Conservation (phyloP, 768 basidiomycete species). For the Galerina marginata region DNA sequence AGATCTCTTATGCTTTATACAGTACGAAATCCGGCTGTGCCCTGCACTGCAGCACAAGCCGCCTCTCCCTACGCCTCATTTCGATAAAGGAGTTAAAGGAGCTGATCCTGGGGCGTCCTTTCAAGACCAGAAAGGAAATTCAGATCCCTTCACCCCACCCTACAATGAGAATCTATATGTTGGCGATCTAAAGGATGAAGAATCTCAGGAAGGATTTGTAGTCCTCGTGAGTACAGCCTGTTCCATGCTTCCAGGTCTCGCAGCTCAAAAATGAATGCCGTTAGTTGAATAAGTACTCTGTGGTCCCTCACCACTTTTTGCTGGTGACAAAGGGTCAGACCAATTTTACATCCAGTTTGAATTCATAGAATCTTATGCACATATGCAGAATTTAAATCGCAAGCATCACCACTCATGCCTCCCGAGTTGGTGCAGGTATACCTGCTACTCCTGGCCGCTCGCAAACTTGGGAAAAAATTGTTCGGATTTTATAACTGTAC, state of each 20-base stretch:
- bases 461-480: constrained; percentile 58
- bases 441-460: constrained; percentile 71
- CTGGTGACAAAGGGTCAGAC: constrained; percentile 78
- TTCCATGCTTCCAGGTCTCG: background rate
- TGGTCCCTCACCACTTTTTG: constrained; percentile 87
- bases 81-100: constrained; percentile 21
- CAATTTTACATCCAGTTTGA: background rate
- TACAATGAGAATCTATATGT: constrained; percentile 79
- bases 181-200: constrained; percentile 74
- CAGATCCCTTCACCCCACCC: constrained; percentile 86
- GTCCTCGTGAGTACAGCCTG: constrained; percentile 59
- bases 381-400: constrained; percentile 69
- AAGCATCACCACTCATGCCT: constrained; percentile 81
- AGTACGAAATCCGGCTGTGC: constrained; percentile 90
- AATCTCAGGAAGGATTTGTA: constrained; percentile 61
- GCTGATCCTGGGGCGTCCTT: constrained; percentile 27
- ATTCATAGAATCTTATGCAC: background rate
- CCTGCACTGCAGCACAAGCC: constrained; percentile 86
- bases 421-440: constrained; percentile 81
- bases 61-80: constrained; percentile 48
- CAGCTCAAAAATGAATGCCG: background rate
- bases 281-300: constrained; percentile 88
- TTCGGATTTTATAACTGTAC: constrained; percentile 93
- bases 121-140: constrained; percentile 33
- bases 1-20: constrained; percentile 4